phyloP scores from a whole-genome alignment of 306 rosid species.

The Nissolia schottii region DNA sequence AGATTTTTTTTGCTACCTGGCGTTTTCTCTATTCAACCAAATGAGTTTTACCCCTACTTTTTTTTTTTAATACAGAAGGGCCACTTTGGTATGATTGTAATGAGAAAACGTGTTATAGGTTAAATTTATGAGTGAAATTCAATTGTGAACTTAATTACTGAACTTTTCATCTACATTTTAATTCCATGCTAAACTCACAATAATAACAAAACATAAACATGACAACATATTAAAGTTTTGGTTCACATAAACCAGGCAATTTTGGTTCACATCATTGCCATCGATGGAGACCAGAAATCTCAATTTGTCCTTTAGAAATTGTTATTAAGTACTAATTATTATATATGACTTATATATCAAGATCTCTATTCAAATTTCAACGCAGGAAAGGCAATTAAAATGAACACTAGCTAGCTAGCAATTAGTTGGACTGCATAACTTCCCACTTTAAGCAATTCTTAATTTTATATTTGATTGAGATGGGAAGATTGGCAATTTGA shows the following conservation, averaged over 20 bases:
- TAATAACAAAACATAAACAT: no score
- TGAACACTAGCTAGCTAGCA: not conserved
- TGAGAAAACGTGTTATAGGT: no score
- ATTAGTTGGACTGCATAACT: slow-evolving; percentile 8
- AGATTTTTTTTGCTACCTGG: not conserved
- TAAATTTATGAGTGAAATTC: no score
- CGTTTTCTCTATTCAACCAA: not conserved
- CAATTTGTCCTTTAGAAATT: not conserved
- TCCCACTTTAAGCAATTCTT: not conserved
- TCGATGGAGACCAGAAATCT: not conserved
- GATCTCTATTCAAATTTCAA: not conserved
- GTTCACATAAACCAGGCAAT: no score
- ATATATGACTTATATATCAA: not conserved
- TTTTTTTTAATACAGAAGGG: no score
- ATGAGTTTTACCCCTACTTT: not conserved
- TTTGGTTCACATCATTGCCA: not conserved
- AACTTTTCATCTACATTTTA: no score
- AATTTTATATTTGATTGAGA: not conserved
- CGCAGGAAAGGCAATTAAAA: not conserved
- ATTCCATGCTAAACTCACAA: no score
- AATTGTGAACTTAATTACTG: no score
- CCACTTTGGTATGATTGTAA: no score
- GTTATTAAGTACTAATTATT: not conserved
- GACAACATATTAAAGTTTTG: no score
- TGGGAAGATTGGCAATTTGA: not conserved